Conservation (phyloP, 495 filamentous ascomycete genomes). For the Hypoxylon lienhwacheense region DNA sequence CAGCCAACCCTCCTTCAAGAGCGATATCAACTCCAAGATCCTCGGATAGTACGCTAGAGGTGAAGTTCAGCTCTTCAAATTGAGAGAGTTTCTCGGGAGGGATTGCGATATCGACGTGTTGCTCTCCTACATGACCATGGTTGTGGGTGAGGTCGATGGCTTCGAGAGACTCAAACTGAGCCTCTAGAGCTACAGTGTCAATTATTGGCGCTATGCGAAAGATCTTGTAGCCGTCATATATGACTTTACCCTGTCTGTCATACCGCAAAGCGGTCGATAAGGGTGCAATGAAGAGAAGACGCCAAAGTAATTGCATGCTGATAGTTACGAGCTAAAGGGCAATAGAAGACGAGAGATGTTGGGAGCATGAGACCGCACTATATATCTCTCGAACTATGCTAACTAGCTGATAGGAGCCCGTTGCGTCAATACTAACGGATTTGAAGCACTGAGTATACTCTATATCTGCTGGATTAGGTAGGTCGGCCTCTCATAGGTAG, state of each 20-base stretch:
- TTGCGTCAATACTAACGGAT: constrained; percentile 1
- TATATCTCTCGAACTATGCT: too few species aligned
- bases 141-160: constrained; percentile 39
- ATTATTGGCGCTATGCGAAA: constrained; percentile 38
- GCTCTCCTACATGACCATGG: constrained; percentile 31
- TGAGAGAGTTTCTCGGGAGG: constrained; percentile 43
- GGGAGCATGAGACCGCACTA: not conserved
- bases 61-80: constrained; percentile 44
- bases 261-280: constrained; percentile 24
- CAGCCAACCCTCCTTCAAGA: constrained; percentile 41
- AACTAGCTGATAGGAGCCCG: not conserved
- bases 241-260: constrained; percentile 33
- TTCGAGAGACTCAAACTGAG: constrained; percentile 39
- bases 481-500: constrained; percentile 11
- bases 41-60: constrained; percentile 47
- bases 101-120: constrained; percentile 47
- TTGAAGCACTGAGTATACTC: constrained; percentile 12
- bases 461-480: constrained; percentile 34
- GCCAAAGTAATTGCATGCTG: constrained; percentile 34
- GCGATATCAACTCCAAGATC: constrained; percentile 52
- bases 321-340: constrained; percentile 1
- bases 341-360: not conserved
- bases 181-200: constrained; percentile 32
- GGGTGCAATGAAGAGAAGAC: constrained; percentile 26
- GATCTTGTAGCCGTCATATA: constrained; percentile 52